phyloP scores from a whole-genome alignment of 2,329 filamentous ascomycete species.

The Xylaria sp. region DNA sequence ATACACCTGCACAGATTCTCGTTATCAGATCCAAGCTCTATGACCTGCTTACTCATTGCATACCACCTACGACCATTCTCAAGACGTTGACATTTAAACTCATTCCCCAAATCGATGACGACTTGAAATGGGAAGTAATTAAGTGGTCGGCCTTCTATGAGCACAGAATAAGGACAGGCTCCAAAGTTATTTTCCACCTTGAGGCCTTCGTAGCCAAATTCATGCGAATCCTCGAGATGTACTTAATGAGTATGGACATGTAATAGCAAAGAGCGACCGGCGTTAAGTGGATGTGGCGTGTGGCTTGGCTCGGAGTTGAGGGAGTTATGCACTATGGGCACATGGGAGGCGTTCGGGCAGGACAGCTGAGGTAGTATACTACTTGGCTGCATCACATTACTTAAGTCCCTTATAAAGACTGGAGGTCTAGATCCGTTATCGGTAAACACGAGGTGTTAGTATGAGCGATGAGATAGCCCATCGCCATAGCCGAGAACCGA shows the following conservation, averaged over 20 bases:
- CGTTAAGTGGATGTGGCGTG: slow-evolving; percentile 21
- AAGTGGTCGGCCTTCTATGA: slow-evolving; percentile 98
- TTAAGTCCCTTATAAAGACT: background rate
- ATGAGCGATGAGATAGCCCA: background rate
- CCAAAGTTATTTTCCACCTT: slow-evolving; percentile 96
- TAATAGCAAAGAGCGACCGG: slow-evolving; percentile 46
- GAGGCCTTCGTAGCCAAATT: slow-evolving; percentile 99
- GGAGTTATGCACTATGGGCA: slow-evolving; percentile 31
- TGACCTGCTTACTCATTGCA: slow-evolving; percentile 95
- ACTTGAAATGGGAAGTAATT: slow-evolving; percentile 89
- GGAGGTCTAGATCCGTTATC: slow-evolving; percentile 30
- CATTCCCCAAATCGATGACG: slow-evolving; percentile 86
- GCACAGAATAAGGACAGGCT: slow-evolving; percentile 89
- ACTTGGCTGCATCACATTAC: slow-evolving; percentile 10
- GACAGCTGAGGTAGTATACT: background rate
- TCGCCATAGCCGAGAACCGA: slow-evolving; percentile 31
- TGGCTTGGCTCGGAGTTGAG: slow-evolving; percentile 31
- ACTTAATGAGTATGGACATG: slow-evolving; percentile 84
- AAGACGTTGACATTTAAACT: slow-evolving; percentile 96
- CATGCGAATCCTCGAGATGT: slow-evolving; percentile 96
- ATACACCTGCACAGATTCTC: slow-evolving; percentile 88
- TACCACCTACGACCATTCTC: slow-evolving; percentile 91
- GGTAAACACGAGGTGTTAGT: slow-evolving; percentile 13
- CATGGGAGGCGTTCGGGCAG: background rate
- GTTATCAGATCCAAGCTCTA: slow-evolving; percentile 94